Evolutionary conservation across 2,329 filamentous ascomycete species (phyloP).

Genomic region (Neospermospora avenae): DNA sequence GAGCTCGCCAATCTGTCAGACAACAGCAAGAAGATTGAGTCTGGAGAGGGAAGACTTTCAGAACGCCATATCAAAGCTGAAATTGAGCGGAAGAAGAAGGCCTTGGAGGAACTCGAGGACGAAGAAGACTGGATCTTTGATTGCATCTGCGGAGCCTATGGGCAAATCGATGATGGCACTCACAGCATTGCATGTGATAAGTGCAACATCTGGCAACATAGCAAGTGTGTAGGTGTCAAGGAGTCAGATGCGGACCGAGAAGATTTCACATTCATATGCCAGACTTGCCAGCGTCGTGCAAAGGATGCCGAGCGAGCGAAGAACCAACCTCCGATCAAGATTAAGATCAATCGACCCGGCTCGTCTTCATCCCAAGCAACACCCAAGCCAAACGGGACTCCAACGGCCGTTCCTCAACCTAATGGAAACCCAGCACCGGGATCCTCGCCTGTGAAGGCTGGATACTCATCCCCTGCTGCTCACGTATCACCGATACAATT

Average conservation of each 20-base stretch:
- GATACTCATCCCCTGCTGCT: slow-evolving; percentile 5
- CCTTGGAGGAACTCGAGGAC: slow-evolving; percentile 64
- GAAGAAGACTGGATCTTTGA: slow-evolving; percentile 92
- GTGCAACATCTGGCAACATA: slow-evolving; percentile 97
- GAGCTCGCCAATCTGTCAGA: slow-evolving; percentile 78
- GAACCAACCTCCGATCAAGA: slow-evolving; percentile 54
- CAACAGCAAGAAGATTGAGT: slow-evolving; percentile 60
- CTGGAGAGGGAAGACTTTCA: slow-evolving; percentile 61
- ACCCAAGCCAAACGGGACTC: slow-evolving; percentile 24
- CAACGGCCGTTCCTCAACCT: slow-evolving; percentile 6
- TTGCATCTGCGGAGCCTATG: slow-evolving; percentile 86
- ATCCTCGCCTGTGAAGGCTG: slow-evolving; percentile 18
- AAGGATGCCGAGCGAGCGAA: slow-evolving; percentile 59
- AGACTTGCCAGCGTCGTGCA: slow-evolving; percentile 68
- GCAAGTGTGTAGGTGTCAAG: slow-evolving; percentile 80
- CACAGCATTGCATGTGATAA: slow-evolving; percentile 92
- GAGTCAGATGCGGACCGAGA: slow-evolving; percentile 76
- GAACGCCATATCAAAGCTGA: slow-evolving; percentile 78
- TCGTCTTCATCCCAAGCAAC: slow-evolving; percentile 41
- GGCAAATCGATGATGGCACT: slow-evolving; percentile 89
- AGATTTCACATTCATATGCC: slow-evolving; percentile 85
- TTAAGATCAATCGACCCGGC: slow-evolving; percentile 51
- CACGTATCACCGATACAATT: slow-evolving; percentile 13
- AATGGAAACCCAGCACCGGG: slow-evolving; percentile 19
- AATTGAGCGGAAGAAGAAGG: slow-evolving; percentile 75